Percentiles rank a stretch among this genome's conserved stretches.
These are phyloP conservation scores for Paecilomyces sp. DNA, from an alignment of 2,329 filamentous ascomycete species.

Conservation along the genomic window DNA sequence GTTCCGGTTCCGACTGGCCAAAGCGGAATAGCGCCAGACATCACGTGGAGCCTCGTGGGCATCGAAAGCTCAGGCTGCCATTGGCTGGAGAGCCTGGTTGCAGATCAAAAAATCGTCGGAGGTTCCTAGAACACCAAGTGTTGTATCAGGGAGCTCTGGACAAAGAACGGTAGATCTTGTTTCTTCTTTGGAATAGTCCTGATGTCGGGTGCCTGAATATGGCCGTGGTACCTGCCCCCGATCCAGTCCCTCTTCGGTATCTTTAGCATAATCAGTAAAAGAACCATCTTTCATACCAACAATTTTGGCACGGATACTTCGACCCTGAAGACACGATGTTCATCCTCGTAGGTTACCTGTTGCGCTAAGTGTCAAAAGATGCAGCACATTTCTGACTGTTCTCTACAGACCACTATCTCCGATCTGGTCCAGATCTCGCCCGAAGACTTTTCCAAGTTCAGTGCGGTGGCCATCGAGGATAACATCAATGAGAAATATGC, in stretches of 20 bases:
- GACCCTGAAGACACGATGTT: neutral
- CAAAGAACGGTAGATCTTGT: neutral
- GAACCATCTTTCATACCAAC: neutral
- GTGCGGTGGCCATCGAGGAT: constrained; percentile 81
- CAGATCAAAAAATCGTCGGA: neutral
- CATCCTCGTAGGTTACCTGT: neutral
- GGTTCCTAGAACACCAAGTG: neutral
- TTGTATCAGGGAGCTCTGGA: neutral
- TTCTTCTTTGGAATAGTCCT: neutral
- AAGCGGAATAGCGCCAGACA: neutral
- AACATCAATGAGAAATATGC: constrained; percentile 96
- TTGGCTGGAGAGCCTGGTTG: neutral
- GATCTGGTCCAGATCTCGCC: constrained; percentile 92
- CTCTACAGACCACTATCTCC: constrained; percentile 69
- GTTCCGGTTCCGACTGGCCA: neutral
- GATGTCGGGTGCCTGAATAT: neutral
- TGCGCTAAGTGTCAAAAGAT: neutral
- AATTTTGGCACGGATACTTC: neutral
- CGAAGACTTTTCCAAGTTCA: constrained; percentile 75
- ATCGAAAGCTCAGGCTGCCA: neutral
- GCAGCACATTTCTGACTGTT: neutral
- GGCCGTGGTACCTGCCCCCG: neutral
- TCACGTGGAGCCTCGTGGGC: neutral
- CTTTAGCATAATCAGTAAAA: neutral
- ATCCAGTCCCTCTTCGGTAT: neutral